Evolutionary conservation across 2,329 filamentous ascomycete genomes (phyloP).

Genomic region (Westerdykella sp.): DNA sequence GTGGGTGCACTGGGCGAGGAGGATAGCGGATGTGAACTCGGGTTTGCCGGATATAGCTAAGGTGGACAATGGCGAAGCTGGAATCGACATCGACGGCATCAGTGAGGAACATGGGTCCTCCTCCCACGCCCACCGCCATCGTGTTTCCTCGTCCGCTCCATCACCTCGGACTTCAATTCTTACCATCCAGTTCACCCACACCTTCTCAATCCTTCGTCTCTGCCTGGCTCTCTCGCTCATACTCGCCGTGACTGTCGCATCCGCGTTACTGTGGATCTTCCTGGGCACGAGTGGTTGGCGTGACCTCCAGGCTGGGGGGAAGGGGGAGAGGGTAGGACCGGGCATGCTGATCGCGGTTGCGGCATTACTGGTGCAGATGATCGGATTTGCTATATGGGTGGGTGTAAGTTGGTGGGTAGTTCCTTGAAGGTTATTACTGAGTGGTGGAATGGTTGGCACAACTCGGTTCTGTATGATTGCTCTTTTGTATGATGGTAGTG

Average conservation of each 20-base stretch:
- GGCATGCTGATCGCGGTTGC: conserved; percentile 18
- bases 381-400: conserved; percentile 9
- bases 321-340: conserved; percentile 12
- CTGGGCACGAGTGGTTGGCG: conserved; percentile 9
- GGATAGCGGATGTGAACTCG: conserved; percentile 17
- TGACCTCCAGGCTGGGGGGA: conserved; percentile 4
- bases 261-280: conserved; percentile 20
- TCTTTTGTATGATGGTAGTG: too few species aligned
- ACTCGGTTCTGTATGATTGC: too few species aligned
- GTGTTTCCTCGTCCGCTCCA: not conserved
- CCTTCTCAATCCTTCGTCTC: conserved; percentile 13
- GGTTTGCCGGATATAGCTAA: not conserved
- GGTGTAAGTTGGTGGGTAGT: conserved; percentile 4
- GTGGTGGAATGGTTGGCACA: too few species aligned
- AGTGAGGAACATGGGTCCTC: not conserved
- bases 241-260: conserved; percentile 11
- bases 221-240: conserved; percentile 11
- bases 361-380: conserved; percentile 12
- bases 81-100: not conserved
- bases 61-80: not conserved
- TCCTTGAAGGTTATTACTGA: not conserved
- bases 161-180: not conserved
- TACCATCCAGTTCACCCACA: conserved; percentile 22
- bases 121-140: not conserved
- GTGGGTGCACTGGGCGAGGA: conserved; percentile 42